Evolutionary conservation across 2,329 filamentous ascomycete genomes (phyloP).

Genomic region (Claviceps sp.): DNA sequence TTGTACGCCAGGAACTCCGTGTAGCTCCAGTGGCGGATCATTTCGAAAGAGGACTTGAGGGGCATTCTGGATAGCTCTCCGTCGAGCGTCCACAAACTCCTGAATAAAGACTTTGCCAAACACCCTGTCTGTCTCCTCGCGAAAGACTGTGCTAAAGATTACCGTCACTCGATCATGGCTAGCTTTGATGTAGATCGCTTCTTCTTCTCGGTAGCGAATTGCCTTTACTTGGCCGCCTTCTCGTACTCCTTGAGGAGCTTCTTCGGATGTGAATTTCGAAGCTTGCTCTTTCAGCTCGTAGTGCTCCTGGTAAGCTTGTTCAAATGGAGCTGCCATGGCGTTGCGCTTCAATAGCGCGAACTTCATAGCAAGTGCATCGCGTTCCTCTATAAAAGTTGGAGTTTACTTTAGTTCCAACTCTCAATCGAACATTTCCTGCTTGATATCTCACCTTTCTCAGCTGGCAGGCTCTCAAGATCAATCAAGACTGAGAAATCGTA

Average conservation of each 20-base stretch:
- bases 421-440: neutral
- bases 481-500: slow-evolving; percentile 93
- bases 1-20: slow-evolving; percentile 72
- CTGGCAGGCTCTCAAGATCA: slow-evolving; percentile 77
- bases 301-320: slow-evolving; percentile 91
- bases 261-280: slow-evolving; percentile 83
- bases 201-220: slow-evolving; percentile 96
- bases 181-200: slow-evolving; percentile 97
- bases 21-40: slow-evolving; percentile 82
- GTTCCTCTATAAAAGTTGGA: slow-evolving; percentile 45
- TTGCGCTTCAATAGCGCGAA: slow-evolving; percentile 93
- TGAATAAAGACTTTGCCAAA: slow-evolving; percentile 98
- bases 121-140: slow-evolving; percentile 92
- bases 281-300: slow-evolving; percentile 76
- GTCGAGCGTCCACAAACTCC: slow-evolving; percentile 93
- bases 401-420: neutral
- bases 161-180: slow-evolving; percentile 95
- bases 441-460: slow-evolving; percentile 48
- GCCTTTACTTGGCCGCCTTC: slow-evolving; percentile 91
- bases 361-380: slow-evolving; percentile 74
- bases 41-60: slow-evolving; percentile 94
- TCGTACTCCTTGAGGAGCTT: slow-evolving; percentile 76
- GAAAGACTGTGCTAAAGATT: slow-evolving; percentile 97
- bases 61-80: slow-evolving; percentile 93
- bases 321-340: slow-evolving; percentile 96